Conservation (phyloP, 2,329 filamentous ascomycete species). For the Zymoseptoria brevis region DNA sequence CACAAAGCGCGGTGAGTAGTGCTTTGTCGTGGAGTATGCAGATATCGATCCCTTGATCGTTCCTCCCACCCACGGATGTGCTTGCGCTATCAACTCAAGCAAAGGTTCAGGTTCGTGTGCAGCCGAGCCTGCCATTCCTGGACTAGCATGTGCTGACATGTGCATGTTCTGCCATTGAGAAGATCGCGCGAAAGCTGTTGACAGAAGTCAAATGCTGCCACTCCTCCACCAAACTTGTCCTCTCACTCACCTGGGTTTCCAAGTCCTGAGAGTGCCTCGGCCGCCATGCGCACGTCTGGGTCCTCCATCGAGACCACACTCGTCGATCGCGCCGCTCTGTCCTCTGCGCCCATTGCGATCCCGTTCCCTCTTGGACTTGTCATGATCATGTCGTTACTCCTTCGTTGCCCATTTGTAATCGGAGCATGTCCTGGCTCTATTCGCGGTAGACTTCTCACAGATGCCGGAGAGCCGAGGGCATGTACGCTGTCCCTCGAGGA, state of each 20-base stretch:
- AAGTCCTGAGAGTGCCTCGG: constrained; percentile 43
- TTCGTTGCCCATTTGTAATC: constrained; percentile 21
- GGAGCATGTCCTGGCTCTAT: constrained; percentile 32
- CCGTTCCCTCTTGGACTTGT: constrained; percentile 39
- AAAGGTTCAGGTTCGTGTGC: constrained; percentile 64
- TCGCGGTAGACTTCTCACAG: constrained; percentile 26
- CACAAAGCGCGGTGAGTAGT: constrained; percentile 81
- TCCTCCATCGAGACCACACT: constrained; percentile 43
- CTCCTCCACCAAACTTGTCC: background rate
- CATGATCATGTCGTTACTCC: constrained; percentile 29
- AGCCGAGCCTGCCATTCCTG: constrained; percentile 13
- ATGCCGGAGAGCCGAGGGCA: constrained; percentile 17
- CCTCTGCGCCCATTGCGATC: constrained; percentile 37
- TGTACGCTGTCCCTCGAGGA: constrained; percentile 19
- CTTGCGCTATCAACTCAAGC: constrained; percentile 76
- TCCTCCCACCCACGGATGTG: constrained; percentile 76
- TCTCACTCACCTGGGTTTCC: constrained; percentile 39
- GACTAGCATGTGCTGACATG: constrained; percentile 13
- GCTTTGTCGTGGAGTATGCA: constrained; percentile 80
- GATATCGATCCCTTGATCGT: constrained; percentile 70
- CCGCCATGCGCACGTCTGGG: constrained; percentile 41
- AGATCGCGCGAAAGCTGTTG: constrained; percentile 37
- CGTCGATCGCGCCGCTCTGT: constrained; percentile 30
- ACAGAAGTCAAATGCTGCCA: constrained; percentile 2
- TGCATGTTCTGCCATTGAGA: constrained; percentile 26